Evolutionary conservation across 768 basidiomycete species (phyloP), one percentile per base, ranked within the genome.

Genomic region (Hypsizygus marmoreus): DNA sequence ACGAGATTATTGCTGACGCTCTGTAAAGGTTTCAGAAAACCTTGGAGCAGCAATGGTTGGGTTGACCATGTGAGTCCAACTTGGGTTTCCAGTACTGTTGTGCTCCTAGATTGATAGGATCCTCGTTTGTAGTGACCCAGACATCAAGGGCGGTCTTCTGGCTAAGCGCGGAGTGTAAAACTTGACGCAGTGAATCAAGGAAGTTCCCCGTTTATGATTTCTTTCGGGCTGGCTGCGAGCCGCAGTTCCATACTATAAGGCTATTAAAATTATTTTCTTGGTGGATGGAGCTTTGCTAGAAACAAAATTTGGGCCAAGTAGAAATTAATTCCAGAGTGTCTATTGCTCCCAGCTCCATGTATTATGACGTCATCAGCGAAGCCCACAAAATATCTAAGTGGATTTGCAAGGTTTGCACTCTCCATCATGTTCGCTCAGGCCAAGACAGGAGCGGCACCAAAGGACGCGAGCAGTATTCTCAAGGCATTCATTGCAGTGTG

Each of bases 41-140:
- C 65, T 97, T 23, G 94, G 94, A 14, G 73, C 81, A 36, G 84
- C 94, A n/a, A 97, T 97, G 94, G 91, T 93, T 40, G 94, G 94
- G 31, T 72, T 95, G 49, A 87, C 84, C 7, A 93, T 94, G 90
- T 91, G 58, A 63, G 87, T 69, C n/a, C 17, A 31, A 7, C 12
- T 14, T 13, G n/a, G 5, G 5, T 36, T 40, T 33, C 23, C 22
- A 17, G 12, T 31, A 40, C 23, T 32, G n/a, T 24, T 51, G 28
- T 33, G 34, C 26, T 20, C 17, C 23, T 46, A 20, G 19, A 30
- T 3, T 12, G 42, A 41, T 43, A 36, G 45, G 17, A 35, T 35
- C 20, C 14, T 30, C 25, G 40, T 37, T 49, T 22, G 32, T 53
- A 91, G 89, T 54, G 78, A 84, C 50, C 59, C 67, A n/a, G 72